Conservation (phyloP, 495 filamentous ascomycete genomes). For the Tuber magnatum region DNA sequence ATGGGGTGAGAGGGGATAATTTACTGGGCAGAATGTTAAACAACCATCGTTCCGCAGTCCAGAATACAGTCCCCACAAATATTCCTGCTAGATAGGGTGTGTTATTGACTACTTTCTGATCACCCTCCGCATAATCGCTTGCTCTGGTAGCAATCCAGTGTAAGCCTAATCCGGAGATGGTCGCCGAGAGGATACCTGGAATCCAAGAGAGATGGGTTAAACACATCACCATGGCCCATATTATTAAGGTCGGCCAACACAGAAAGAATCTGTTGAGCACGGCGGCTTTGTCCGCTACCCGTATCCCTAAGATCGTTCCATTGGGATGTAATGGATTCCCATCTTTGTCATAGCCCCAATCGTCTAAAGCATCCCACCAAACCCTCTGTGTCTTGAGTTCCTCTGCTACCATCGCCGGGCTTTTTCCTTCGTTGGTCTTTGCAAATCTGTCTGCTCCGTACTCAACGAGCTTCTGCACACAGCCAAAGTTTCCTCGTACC, state of each 20-base stretch:
- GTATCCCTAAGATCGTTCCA: constrained; percentile 34
- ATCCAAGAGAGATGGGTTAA: constrained; percentile 68
- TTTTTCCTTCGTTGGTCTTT: constrained; percentile 78
- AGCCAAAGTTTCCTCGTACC: constrained; percentile 77
- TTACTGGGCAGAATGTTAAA: constrained; percentile 63
- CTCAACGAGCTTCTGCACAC: constrained; percentile 85
- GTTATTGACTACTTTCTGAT: constrained; percentile 79
- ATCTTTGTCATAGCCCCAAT: constrained; percentile 75
- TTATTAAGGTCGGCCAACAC: constrained; percentile 71
- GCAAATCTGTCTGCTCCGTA: constrained; percentile 89
- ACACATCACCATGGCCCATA: constrained; percentile 63
- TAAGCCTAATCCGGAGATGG: constrained; percentile 59
- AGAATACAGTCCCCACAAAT: constrained; percentile 79
- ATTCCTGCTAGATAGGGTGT: constrained; percentile 91
- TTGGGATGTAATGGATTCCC: constrained; percentile 57
- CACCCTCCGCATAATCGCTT: constrained; percentile 68
- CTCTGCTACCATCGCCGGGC: constrained; percentile 69
- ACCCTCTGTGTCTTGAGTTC: constrained; percentile 80
- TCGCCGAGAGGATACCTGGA: constrained; percentile 61
- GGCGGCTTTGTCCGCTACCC: constrained; percentile 60
- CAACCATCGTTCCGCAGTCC: constrained; percentile 70
- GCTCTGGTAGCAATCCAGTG: constrained; percentile 73
- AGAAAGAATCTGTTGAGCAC: constrained; percentile 86
- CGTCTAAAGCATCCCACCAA: constrained; percentile 76
- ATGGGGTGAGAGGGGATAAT: constrained; percentile 37